These are phyloP conservation scores for Mycosphaerella sp. DNA, from an alignment of 2,329 filamentous ascomycete genomes.

Conservation along the genomic window DNA sequence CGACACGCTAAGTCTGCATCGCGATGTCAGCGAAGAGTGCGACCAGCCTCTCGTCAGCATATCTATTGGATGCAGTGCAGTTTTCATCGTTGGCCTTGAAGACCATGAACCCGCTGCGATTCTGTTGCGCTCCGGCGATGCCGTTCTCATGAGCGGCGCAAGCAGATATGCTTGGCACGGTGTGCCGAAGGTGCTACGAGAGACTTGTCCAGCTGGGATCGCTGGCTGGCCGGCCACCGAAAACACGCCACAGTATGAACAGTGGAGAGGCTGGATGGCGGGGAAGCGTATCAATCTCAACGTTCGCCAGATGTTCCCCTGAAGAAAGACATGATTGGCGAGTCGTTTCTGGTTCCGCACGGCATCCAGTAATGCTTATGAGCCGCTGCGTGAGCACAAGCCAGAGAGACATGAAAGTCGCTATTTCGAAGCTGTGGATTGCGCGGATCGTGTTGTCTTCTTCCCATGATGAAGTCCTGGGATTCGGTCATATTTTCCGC, in stretches of 20 bases:
- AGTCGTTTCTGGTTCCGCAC: too few relatives aligned
- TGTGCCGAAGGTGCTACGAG: constrained; percentile 65
- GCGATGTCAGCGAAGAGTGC: constrained; percentile 84
- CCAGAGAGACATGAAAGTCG: not conserved
- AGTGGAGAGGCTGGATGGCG: constrained; percentile 82
- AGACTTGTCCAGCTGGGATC: constrained; percentile 64
- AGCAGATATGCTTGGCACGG: constrained; percentile 92
- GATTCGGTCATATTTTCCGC: too few relatives aligned
- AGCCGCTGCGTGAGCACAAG: too few relatives aligned
- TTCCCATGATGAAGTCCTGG: too few relatives aligned
- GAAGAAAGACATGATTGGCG: not conserved
- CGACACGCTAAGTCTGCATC: constrained; percentile 86
- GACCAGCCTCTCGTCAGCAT: constrained; percentile 74
- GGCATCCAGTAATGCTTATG: too few relatives aligned
- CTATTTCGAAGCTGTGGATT: too few relatives aligned
- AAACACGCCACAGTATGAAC: constrained; percentile 44
- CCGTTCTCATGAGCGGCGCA: constrained; percentile 76
- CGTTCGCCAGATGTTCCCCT: constrained; percentile 70
- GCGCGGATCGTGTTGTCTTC: too few relatives aligned
- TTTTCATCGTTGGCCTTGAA: constrained; percentile 76
- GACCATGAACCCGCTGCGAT: constrained; percentile 43
- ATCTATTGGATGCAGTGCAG: constrained; percentile 80
- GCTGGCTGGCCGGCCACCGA: constrained; percentile 62
- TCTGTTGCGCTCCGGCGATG: constrained; percentile 75
- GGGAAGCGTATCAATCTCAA: constrained; percentile 88